A percentile compares a stretch with the other conserved stretches of the same genome.
Conservation (phyloP, 1,284 basidiomycete genomes). For the Naganishia cerealis region DNA sequence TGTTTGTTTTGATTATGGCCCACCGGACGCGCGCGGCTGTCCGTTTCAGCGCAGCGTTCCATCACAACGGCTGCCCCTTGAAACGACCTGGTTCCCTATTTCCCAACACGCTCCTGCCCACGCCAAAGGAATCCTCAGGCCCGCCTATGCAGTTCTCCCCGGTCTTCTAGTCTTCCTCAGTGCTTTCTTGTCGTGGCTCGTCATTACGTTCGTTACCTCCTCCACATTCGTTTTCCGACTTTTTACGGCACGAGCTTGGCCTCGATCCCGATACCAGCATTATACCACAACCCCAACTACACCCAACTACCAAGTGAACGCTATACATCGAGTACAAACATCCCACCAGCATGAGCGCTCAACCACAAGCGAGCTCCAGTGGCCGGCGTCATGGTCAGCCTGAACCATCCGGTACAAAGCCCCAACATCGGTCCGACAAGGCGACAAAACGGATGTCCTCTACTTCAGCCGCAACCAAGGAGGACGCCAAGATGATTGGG, state of each 20-base stretch:
- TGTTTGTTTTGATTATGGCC: conserved; percentile 1
- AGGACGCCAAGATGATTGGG: conserved; percentile 66
- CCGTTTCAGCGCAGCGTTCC: too few relatives aligned
- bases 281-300: background rate
- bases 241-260: conserved; percentile 3
- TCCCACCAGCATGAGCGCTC: conserved; percentile 6
- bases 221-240: conserved; percentile 10
- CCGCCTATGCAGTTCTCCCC: background rate
- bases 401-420: conserved; percentile 14
- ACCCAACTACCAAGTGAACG: background rate
- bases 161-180: background rate
- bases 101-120: too few relatives aligned
- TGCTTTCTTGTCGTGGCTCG: background rate
- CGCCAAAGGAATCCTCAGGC: too few relatives aligned
- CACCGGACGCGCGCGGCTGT: background rate
- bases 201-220: conserved; percentile 24
- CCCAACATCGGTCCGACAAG: conserved; percentile 17
- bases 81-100: too few relatives aligned
- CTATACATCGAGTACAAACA: background rate
- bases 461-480: conserved; percentile 33
- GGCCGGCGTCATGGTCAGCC: conserved; percentile 16
- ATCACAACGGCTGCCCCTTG: too few relatives aligned
- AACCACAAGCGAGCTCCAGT: conserved; percentile 15
- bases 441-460: conserved; percentile 17
- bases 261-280: conserved; percentile 13